A percentile compares a stretch with the other conserved stretches of the same genome.
Conservation (phyloP, 805 yeast species). For the Nakazawaea ishiwadae region DNA sequence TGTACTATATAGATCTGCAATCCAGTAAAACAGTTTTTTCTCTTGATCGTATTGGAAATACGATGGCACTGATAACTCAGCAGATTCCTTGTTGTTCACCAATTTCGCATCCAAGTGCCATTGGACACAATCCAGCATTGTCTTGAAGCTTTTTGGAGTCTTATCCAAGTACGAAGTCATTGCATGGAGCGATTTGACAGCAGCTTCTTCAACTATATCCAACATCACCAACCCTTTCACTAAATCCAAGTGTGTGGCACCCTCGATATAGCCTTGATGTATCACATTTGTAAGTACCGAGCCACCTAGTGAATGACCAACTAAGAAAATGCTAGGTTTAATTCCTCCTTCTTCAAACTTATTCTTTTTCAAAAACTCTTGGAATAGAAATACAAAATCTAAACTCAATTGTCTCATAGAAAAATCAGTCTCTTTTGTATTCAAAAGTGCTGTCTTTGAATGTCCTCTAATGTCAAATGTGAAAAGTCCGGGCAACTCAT, state of each 20-base stretch:
- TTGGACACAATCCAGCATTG: slow-evolving; percentile 56
- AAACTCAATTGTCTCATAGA: slow-evolving; percentile 45
- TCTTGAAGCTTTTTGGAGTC: slow-evolving; percentile 59
- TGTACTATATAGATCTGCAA: slow-evolving; percentile 57
- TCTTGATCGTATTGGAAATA: slow-evolving; percentile 32
- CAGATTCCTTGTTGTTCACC: slow-evolving; percentile 56
- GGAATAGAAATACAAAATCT: slow-evolving; percentile 54
- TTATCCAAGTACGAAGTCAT: slow-evolving; percentile 63
- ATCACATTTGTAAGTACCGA: slow-evolving; percentile 63
- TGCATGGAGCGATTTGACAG: slow-evolving; percentile 58
- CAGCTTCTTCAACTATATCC: slow-evolving; percentile 95
- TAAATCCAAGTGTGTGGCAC: slow-evolving; percentile 16
- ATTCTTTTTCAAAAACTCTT: slow-evolving; percentile 26
- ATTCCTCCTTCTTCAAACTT: slow-evolving; percentile 14
- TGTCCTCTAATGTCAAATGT: slow-evolving; percentile 85
- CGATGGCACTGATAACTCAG: slow-evolving; percentile 74
- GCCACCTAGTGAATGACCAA: slow-evolving; percentile 95
- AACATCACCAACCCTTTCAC: slow-evolving; percentile 71
- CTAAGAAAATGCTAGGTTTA: slow-evolving; percentile 43
- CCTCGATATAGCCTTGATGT: slow-evolving; percentile 18
- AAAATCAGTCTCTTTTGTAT: slow-evolving; percentile 27
- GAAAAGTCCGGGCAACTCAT: slow-evolving; percentile 54
- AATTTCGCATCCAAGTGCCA: slow-evolving; percentile 72
- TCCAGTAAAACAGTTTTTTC: slow-evolving; percentile 43
- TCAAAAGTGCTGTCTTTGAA: slow-evolving; percentile 43